phyloP scores from a whole-genome alignment of 2,329 filamentous ascomycete genomes.

The Aspergillus neotritici region DNA sequence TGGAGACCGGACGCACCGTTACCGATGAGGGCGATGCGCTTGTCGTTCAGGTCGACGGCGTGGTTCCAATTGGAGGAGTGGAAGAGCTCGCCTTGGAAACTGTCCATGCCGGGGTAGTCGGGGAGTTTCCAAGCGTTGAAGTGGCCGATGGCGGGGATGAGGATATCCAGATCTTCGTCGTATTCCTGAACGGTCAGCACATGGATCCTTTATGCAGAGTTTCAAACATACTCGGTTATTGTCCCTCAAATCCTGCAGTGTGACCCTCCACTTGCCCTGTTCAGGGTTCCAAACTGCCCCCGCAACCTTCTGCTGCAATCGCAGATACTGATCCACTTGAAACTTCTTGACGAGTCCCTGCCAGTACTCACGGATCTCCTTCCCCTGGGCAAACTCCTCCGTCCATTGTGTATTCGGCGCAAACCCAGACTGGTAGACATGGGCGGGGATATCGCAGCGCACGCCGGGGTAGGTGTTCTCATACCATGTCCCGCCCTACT shows the following conservation, averaged over 20 bases:
- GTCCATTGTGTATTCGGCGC: slow-evolving; percentile 63
- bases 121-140: slow-evolving; percentile 63
- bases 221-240: slow-evolving; percentile 15
- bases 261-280: slow-evolving; percentile 52
- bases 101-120: slow-evolving; percentile 52
- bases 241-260: slow-evolving; percentile 31
- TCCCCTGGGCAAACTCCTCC: slow-evolving; percentile 61
- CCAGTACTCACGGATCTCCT: slow-evolving; percentile 65
- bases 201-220: not conserved
- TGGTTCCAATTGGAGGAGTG: slow-evolving; percentile 59
- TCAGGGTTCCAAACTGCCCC: slow-evolving; percentile 52
- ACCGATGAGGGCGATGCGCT: slow-evolving; percentile 55
- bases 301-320: slow-evolving; percentile 52
- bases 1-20: slow-evolving; percentile 60
- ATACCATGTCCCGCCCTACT: slow-evolving; percentile 44
- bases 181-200: slow-evolving; percentile 36
- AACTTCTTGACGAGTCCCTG: slow-evolving; percentile 58
- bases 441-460: slow-evolving; percentile 62
- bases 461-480: slow-evolving; percentile 58
- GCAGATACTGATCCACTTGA: slow-evolving; percentile 56
- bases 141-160: slow-evolving; percentile 59
- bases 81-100: slow-evolving; percentile 52
- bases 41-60: slow-evolving; percentile 46
- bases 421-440: slow-evolving; percentile 66
- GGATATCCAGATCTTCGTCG: slow-evolving; percentile 52